Evolutionary conservation across 768 basidiomycete genomes (phyloP).

Genomic region (Pulveroboletus sp.): DNA sequence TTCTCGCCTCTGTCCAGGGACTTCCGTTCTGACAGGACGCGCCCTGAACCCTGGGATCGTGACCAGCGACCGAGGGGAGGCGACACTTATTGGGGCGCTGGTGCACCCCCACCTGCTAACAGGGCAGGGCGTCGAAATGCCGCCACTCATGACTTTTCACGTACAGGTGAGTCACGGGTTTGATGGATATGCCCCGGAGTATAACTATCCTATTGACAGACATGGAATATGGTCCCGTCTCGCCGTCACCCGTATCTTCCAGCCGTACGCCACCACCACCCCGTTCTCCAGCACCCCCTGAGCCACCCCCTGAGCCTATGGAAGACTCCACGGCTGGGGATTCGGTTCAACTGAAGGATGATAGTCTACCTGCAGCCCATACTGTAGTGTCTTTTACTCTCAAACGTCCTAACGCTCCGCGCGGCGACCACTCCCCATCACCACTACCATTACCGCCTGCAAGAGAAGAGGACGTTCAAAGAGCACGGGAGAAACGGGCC

Average conservation of each 20-base stretch:
- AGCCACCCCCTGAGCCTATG: constrained; percentile 36
- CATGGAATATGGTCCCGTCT: constrained; percentile 18
- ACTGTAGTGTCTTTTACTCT: constrained; percentile 38
- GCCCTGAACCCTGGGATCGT: constrained; percentile 33
- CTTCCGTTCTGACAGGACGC: constrained; percentile 30
- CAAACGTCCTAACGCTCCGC: constrained; percentile 45
- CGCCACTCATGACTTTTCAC: constrained; percentile 3
- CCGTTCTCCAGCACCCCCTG: constrained; percentile 22
- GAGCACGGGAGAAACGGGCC: constrained; percentile 25
- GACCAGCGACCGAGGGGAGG: constrained; percentile 34
- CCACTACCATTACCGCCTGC: constrained; percentile 33
- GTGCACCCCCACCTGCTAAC: constrained; percentile 7
- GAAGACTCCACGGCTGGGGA: constrained; percentile 20
- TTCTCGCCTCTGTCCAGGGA: constrained; percentile 40
- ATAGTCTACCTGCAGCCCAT: constrained; percentile 35
- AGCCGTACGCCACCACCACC: constrained; percentile 18
- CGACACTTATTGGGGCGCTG: constrained; percentile 15
- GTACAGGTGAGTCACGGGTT: constrained; percentile 7
- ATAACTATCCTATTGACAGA: constrained; percentile 7
- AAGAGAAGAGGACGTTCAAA: constrained; percentile 22
- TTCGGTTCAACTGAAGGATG: constrained; percentile 20
- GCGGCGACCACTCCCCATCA: constrained; percentile 42
- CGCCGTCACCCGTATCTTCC: constrained; percentile 23
- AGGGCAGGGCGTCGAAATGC: constrained; percentile 4
- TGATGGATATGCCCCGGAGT: not conserved